Evolutionary conservation across 2,329 filamentous ascomycete genomes (phyloP).

Genomic region (Neonectria hederae): DNA sequence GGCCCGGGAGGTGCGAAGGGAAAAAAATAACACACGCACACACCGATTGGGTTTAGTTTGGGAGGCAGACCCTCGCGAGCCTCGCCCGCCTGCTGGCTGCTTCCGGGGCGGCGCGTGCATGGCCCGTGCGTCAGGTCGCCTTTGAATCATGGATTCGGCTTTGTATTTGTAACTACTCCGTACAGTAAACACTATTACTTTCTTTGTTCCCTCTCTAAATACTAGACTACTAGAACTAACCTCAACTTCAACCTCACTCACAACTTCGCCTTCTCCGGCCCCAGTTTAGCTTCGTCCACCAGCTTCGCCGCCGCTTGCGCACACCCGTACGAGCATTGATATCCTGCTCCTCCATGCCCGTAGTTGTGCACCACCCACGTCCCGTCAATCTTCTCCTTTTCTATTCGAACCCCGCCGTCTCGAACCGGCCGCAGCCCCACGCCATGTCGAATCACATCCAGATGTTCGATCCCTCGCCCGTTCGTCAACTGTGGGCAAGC

Average conservation of each 20-base stretch:
- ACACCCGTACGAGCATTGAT: slow-evolving; percentile 53
- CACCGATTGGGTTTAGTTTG: slow-evolving; percentile 13
- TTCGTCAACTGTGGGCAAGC: slow-evolving; percentile 70
- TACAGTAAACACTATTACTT: no score
- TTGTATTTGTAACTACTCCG: no score
- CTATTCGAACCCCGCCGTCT: slow-evolving; percentile 78
- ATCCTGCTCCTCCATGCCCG: slow-evolving; percentile 81
- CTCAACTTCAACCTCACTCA: not conserved
- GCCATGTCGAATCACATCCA: slow-evolving; percentile 80
- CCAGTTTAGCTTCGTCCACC: slow-evolving; percentile 17
- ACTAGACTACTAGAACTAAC: no score
- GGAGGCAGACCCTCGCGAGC: slow-evolving; percentile 5
- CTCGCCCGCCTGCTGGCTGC: not conserved
- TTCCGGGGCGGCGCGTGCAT: slow-evolving; percentile 10
- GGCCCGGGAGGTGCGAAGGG: slow-evolving; percentile 12
- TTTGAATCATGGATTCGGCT: not conserved
- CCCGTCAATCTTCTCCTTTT: slow-evolving; percentile 62
- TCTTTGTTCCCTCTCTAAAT: not conserved
- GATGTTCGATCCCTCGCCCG: slow-evolving; percentile 73
- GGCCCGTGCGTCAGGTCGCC: slow-evolving; percentile 18
- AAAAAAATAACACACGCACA: slow-evolving; percentile 25
- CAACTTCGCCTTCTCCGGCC: slow-evolving; percentile 4
- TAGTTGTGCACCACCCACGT: slow-evolving; percentile 79
- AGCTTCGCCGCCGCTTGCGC: slow-evolving; percentile 25
- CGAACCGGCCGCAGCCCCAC: slow-evolving; percentile 82